These are phyloP conservation scores for Pseudocercospora fuligena DNA, from an alignment of 2,329 filamentous ascomycete genomes.

Conservation along the genomic window DNA sequence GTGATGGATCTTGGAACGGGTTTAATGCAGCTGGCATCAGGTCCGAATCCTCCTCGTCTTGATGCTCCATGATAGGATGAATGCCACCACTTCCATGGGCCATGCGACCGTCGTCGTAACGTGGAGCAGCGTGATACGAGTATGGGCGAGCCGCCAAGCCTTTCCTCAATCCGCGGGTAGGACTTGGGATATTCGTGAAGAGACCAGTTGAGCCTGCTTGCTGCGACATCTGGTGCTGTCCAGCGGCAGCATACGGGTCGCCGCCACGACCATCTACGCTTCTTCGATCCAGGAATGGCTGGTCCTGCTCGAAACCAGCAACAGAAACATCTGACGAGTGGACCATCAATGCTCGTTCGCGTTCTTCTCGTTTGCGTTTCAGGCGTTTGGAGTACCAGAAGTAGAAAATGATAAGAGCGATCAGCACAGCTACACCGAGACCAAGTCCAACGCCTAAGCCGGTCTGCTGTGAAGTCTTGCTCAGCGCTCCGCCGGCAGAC, in stretches of 20 bases:
- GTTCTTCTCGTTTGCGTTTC: conserved; percentile 46
- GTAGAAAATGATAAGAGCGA: conserved; percentile 50
- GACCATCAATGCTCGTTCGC: conserved; percentile 60
- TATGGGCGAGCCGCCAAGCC: conserved; percentile 45
- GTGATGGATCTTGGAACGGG: conserved; percentile 47
- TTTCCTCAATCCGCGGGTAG: conserved; percentile 53
- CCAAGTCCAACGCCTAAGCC: conserved; percentile 53
- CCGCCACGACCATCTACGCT: conserved; percentile 45
- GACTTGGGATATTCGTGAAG: conserved; percentile 54
- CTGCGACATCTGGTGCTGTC: conserved; percentile 20
- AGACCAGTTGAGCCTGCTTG: conserved; percentile 52
- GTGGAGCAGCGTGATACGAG: conserved; percentile 44
- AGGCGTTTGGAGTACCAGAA: conserved; percentile 53
- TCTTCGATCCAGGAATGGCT: conserved; percentile 48
- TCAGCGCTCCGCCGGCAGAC: conserved; percentile 41
- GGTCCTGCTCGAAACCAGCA: conserved; percentile 49
- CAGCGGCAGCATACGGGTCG: conserved; percentile 46
- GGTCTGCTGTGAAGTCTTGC: conserved; percentile 51
- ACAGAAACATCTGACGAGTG: conserved; percentile 43
- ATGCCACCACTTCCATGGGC: conserved; percentile 53
- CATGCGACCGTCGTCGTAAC: conserved; percentile 56
- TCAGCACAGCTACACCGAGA: conserved; percentile 49
- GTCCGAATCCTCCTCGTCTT: conserved; percentile 28
- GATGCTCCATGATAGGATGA: conserved; percentile 31
- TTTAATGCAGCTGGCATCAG: conserved; percentile 28